Conservation (phyloP, 192 early-diverging fungal species). For the Paraglomus brasilianum region DNA sequence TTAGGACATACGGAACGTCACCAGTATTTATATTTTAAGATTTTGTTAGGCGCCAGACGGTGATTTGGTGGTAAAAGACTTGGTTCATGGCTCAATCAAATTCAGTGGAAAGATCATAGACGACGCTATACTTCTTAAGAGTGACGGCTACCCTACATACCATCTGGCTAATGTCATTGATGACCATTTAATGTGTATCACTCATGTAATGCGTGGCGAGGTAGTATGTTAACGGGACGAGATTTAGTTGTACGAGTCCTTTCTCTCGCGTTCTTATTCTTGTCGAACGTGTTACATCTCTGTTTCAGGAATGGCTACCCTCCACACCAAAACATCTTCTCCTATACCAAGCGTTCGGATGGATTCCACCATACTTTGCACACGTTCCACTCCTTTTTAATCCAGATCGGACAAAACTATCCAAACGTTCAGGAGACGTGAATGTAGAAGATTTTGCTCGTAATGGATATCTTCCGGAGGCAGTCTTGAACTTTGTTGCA, state of each 20-base stretch:
- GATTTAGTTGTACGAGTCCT: too few relatives aligned
- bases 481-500: constrained; percentile 85
- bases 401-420: constrained; percentile 78
- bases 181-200: constrained; percentile 87
- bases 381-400: constrained; percentile 90
- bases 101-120: constrained; percentile 79
- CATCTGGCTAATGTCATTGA: constrained; percentile 96
- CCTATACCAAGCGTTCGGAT: constrained; percentile 80
- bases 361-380: constrained; percentile 74
- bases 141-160: constrained; percentile 91
- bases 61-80: constrained; percentile 59
- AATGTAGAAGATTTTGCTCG: constrained; percentile 67
- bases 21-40: neutral
- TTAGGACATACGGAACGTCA: neutral
- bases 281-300: neutral
- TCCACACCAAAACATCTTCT: constrained; percentile 91
- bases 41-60: constrained; percentile 51
- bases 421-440: constrained; percentile 87
- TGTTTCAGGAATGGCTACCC: constrained; percentile 81
- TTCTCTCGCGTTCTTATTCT: neutral
- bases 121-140: constrained; percentile 87
- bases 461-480: constrained; percentile 80
- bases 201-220: constrained; percentile 90
- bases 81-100: constrained; percentile 71
- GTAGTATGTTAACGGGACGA: constrained; percentile 26